These are phyloP conservation scores for Nothophoma quercina DNA, from an alignment of 2,329 filamentous ascomycete species.

Conservation along the genomic window DNA sequence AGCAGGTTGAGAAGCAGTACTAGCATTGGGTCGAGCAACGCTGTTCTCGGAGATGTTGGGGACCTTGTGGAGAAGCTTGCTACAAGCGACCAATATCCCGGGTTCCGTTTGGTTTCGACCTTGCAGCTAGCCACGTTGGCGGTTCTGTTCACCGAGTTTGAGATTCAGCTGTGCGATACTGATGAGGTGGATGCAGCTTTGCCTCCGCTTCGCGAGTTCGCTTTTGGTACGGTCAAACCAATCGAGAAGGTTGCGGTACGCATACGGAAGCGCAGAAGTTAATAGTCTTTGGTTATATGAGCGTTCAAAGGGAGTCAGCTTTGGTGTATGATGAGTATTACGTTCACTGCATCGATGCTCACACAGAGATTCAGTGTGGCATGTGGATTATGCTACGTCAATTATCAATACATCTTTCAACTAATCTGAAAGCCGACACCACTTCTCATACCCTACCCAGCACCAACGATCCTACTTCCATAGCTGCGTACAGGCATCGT, in stretches of 20 bases:
- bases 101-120: slow-evolving; percentile 22
- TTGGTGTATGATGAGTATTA: no score
- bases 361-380: no score
- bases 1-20: not conserved
- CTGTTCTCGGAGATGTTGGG: slow-evolving; percentile 4
- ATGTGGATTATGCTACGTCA: no score
- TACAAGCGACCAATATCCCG: slow-evolving; percentile 20
- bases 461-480: not conserved
- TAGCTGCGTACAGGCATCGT: not conserved
- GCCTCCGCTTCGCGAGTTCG: slow-evolving; percentile 24
- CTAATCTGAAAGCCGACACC: no score
- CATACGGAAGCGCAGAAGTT: slow-evolving; percentile 33
- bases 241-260: slow-evolving; percentile 30
- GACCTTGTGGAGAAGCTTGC: slow-evolving; percentile 28
- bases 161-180: slow-evolving; percentile 35
- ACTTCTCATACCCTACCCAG: no score
- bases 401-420: no score
- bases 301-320: no score
- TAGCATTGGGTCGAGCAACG: not conserved
- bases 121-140: slow-evolving; percentile 34
- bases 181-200: slow-evolving; percentile 27
- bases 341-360: no score
- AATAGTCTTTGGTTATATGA: no score
- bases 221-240: slow-evolving; percentile 32
- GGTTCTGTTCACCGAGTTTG: slow-evolving; percentile 36